These are phyloP conservation scores for Chloroidium sp. DNA, from an alignment of 163 green algal species.

Conservation along the genomic window DNA sequence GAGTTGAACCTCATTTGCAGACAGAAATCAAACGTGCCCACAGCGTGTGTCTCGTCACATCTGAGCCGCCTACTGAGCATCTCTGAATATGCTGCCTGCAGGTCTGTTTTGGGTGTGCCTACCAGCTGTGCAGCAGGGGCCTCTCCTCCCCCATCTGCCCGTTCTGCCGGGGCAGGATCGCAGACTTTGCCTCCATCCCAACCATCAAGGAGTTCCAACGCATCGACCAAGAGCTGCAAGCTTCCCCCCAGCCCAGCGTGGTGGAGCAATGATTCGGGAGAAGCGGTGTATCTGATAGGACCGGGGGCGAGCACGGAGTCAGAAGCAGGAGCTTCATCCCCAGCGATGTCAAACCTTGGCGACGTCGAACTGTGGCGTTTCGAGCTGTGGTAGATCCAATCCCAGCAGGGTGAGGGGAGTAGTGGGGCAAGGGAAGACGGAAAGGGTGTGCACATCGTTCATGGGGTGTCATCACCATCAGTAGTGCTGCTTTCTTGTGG, in stretches of 20 bases:
- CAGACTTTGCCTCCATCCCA: background rate
- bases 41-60: background rate
- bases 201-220: background rate
- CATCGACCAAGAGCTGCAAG: background rate
- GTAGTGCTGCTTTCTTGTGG: too few relatives aligned
- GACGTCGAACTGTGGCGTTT: too few relatives aligned
- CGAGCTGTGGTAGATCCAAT: too few relatives aligned
- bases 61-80: background rate
- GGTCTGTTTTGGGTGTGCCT: constrained; percentile 22
- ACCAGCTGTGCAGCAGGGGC: constrained; percentile 29
- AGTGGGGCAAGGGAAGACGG: too few relatives aligned
- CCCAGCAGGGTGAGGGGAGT: too few relatives aligned
- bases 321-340: background rate
- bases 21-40: background rate
- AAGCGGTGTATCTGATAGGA: background rate
- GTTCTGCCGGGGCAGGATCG: constrained; percentile 25
- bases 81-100: background rate
- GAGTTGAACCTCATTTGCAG: background rate
- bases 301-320: too few relatives aligned
- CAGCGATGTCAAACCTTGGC: too few relatives aligned
- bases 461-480: too few relatives aligned
- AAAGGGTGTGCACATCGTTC: too few relatives aligned
- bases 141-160: constrained; percentile 20
- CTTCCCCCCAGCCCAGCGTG: background rate
- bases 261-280: background rate